These are phyloP conservation scores for Novymonas esmeraldas DNA, from an alignment of 208 protist genomes.

Conservation along the genomic window DNA sequence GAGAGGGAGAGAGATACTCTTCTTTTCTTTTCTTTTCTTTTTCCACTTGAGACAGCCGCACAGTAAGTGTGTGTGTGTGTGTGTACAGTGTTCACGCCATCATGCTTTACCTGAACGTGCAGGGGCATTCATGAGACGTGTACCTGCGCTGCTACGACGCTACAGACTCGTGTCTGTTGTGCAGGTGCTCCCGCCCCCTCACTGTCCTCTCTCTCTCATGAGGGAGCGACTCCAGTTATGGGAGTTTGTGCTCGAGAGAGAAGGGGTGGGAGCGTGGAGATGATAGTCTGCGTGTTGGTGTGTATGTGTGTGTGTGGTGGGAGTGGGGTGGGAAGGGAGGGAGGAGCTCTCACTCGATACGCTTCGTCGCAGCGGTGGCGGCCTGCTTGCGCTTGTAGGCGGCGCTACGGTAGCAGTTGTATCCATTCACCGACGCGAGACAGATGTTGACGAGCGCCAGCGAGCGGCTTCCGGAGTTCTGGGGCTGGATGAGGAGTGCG, in stretches of 20 bases:
- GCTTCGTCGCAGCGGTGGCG: conserved; percentile 9
- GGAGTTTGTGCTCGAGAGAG: too few relatives aligned
- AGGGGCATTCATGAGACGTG: not conserved
- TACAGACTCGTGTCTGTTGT: too few relatives aligned
- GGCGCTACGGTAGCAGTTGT: conserved; percentile 79
- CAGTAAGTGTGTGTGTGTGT: too few relatives aligned
- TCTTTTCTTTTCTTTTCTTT: too few relatives aligned
- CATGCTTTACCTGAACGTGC: not conserved
- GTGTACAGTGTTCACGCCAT: too few relatives aligned
- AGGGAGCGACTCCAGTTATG: too few relatives aligned
- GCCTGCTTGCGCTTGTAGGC: conserved; percentile 45
- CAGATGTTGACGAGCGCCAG: conserved; percentile 84
- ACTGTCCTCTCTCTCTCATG: too few relatives aligned
- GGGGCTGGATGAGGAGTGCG: conserved; percentile 86
- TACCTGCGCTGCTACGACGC: not conserved
- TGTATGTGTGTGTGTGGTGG: not conserved
- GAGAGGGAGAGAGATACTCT: too few relatives aligned
- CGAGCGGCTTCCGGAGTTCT: conserved; percentile 87
- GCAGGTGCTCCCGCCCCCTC: too few relatives aligned
- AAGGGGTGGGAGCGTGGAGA: too few relatives aligned
- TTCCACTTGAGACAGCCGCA: too few relatives aligned
- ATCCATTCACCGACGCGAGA: conserved; percentile 83
- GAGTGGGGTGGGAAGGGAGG: not conserved
- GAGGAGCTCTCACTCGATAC: conserved; percentile 20
- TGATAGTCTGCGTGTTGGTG: not conserved